These are phyloP conservation scores for Ophiocordyceps sinensis DNA, from an alignment of 2,329 filamentous ascomycete genomes.

Conservation along the genomic window DNA sequence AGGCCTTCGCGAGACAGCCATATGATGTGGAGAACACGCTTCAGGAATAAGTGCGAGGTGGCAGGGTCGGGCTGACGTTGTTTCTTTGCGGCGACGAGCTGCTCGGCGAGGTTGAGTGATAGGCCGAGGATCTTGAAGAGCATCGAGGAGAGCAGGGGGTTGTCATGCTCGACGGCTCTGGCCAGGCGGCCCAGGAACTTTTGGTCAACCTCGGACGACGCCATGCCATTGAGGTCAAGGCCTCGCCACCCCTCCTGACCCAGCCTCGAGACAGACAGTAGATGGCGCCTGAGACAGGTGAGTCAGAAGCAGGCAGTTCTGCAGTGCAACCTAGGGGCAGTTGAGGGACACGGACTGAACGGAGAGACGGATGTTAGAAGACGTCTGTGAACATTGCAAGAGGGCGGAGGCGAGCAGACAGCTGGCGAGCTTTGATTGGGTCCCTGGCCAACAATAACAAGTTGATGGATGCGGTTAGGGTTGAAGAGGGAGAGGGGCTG, in stretches of 20 bases:
- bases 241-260: conserved; percentile 1
- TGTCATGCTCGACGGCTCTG: conserved; percentile 61
- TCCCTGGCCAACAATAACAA: conserved; percentile 3
- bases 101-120: conserved; percentile 73
- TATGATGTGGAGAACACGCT: conserved; percentile 77
- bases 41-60: conserved; percentile 63
- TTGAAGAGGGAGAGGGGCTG: not conserved
- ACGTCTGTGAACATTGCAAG: not conserved
- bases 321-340: not conserved
- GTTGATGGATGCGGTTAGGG: conserved; percentile 2
- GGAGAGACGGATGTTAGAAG: not conserved
- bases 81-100: conserved; percentile 70
- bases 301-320: not conserved
- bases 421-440: conserved; percentile 22
- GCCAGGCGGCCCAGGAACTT: conserved; percentile 90
- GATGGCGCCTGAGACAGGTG: not conserved
- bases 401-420: conserved; percentile 10
- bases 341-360: not conserved
- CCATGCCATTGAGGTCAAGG: conserved; percentile 43
- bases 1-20: conserved; percentile 91
- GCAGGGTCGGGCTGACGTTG: conserved; percentile 68
- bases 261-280: not conserved
- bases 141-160: conserved; percentile 64
- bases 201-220: conserved; percentile 92
- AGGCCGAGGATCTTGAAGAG: conserved; percentile 86